These are phyloP conservation scores for Crithidia fasciculata DNA, from an alignment of 208 protist species.

Conservation along the genomic window DNA sequence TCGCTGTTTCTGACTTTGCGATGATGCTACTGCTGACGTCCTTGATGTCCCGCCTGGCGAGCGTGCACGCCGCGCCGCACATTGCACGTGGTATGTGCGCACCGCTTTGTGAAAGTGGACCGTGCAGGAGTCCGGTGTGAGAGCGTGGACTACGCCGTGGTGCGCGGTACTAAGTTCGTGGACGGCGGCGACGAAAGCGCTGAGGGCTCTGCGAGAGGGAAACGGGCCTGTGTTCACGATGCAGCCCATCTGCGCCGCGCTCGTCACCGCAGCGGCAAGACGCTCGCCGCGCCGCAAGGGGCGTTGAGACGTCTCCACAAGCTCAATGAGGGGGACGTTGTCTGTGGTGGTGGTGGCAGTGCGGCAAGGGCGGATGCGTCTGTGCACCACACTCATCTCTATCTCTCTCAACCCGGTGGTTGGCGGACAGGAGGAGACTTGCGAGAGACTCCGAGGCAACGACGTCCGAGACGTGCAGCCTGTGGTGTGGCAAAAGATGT, in stretches of 20 bases:
- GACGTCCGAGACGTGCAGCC: too few species aligned
- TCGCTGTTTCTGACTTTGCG: too few species aligned
- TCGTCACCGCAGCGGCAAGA: neutral
- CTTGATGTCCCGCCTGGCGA: neutral
- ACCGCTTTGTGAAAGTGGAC: conserved; percentile 1
- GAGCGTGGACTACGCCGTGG: neutral
- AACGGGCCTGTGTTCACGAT: conserved; percentile 19
- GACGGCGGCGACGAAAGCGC: neutral
- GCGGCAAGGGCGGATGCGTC: neutral
- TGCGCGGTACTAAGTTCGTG: neutral
- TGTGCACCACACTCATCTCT: neutral
- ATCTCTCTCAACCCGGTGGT: neutral
- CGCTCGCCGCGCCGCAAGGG: neutral
- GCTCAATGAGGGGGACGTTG: neutral
- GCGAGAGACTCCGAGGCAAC: too few species aligned
- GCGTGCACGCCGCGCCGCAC: neutral
- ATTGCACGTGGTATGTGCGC: neutral
- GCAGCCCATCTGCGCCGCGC: neutral
- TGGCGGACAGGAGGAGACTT: neutral
- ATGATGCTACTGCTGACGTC: neutral
- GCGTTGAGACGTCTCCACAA: neutral
- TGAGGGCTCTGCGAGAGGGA: neutral
- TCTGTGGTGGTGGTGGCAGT: neutral
- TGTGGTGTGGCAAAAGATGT: too few species aligned
- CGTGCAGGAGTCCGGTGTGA: conserved; percentile 4